Conservation (phyloP, 495 filamentous ascomycete genomes). For the Aspergillus sclerotiicarbonarius region DNA sequence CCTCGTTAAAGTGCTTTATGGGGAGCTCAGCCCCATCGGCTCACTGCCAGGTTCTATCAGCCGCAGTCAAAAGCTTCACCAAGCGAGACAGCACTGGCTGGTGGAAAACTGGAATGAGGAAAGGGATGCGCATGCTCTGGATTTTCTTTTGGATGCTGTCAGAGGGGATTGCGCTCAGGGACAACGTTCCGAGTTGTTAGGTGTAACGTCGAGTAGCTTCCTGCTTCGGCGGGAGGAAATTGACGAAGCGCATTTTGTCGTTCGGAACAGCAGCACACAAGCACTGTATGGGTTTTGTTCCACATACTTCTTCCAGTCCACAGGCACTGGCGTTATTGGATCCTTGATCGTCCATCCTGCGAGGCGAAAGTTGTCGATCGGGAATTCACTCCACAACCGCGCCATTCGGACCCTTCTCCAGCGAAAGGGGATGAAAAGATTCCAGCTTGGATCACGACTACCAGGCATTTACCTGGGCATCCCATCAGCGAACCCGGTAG, state of each 20-base stretch:
- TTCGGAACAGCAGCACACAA: constrained; percentile 85
- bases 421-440: constrained; percentile 64
- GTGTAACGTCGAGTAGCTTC: constrained; percentile 73
- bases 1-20: constrained; percentile 76
- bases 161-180: constrained; percentile 55
- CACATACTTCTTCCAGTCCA: constrained; percentile 73
- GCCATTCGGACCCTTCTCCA: constrained; percentile 71
- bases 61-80: constrained; percentile 77
- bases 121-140: constrained; percentile 67
- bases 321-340: constrained; percentile 71
- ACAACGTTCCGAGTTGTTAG: constrained; percentile 58
- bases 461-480: constrained; percentile 80
- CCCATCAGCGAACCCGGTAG: constrained; percentile 58
- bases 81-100: constrained; percentile 83
- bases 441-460: constrained; percentile 76
- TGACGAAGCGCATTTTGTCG: constrained; percentile 81
- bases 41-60: constrained; percentile 75
- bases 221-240: constrained; percentile 64
- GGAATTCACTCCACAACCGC: constrained; percentile 77
- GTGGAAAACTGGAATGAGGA: constrained; percentile 81
- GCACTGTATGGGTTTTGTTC: constrained; percentile 86
- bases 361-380: constrained; percentile 81
- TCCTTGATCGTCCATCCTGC: constrained; percentile 80
- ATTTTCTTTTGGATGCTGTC: constrained; percentile 63
- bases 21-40: constrained; percentile 69